A percentile compares a stretch with the other conserved stretches of the same genome.
Conservation (phyloP, 768 basidiomycete species). For the Chalciporus sphaerocephalus region DNA sequence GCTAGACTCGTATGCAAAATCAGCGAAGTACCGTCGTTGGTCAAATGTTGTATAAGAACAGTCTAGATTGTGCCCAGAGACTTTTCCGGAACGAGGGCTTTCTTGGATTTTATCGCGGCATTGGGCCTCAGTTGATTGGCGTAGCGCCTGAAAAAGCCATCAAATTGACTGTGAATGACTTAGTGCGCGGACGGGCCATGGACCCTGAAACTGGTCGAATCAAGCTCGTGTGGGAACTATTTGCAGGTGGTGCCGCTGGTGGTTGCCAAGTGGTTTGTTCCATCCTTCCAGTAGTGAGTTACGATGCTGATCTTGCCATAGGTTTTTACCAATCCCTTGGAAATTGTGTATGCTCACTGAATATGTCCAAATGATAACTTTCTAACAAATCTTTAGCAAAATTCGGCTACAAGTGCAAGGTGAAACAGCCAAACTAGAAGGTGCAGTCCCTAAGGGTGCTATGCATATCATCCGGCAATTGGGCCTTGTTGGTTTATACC, state of each 20-base stretch:
- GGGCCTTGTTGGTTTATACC: slow-evolving; percentile 89
- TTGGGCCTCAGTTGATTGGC: slow-evolving; percentile 91
- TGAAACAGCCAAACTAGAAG: slow-evolving; percentile 85
- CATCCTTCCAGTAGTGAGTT: slow-evolving; percentile 3
- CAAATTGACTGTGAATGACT: slow-evolving; percentile 94
- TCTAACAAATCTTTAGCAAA: slow-evolving; percentile 50
- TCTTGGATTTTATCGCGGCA: slow-evolving; percentile 92
- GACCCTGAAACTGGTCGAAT: slow-evolving; percentile 97
- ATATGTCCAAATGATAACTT: not conserved
- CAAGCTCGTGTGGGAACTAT: slow-evolving; percentile 81
- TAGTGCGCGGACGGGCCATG: slow-evolving; percentile 76
- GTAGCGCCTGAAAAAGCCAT: slow-evolving; percentile 98
- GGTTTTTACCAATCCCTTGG: slow-evolving; percentile 96
- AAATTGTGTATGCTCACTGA: slow-evolving; percentile 71
- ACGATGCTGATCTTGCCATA: slow-evolving; percentile 33
- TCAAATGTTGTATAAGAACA: slow-evolving; percentile 95
- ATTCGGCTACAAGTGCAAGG: slow-evolving; percentile 95
- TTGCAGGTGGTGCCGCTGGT: slow-evolving; percentile 91
- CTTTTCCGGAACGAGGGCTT: slow-evolving; percentile 94
- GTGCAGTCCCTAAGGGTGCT: slow-evolving; percentile 78
- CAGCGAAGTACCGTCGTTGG: slow-evolving; percentile 96
- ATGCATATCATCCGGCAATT: slow-evolving; percentile 90
- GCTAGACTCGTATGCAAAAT: slow-evolving; percentile 86
- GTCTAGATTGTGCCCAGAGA: slow-evolving; percentile 87
- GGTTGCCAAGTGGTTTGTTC: slow-evolving; percentile 93